Base-by-base conservation (phyloP, 176 grass and related monocot species). In the Otatea glauca region DNA sequence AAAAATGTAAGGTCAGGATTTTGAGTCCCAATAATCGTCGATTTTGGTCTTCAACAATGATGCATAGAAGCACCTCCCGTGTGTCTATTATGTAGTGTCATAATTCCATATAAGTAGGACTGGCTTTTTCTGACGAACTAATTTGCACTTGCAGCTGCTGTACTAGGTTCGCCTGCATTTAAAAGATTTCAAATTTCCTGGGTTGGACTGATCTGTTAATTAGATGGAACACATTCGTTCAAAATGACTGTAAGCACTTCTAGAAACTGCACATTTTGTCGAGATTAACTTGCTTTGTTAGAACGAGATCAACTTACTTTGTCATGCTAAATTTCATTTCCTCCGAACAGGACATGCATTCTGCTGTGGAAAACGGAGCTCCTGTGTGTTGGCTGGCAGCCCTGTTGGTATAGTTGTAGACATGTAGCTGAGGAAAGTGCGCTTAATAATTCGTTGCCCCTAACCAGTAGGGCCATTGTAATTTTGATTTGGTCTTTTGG, bases 1-100 rank as follows among this genome's bases (percentile, higher is more conserved):
- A 94, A 60, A 77, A 67, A 44, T 83, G 55, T 87, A 85, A 89
- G 85, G 91, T 93, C 27, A 84, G 83, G 25, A 44, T 58, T 88
- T 58, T 5, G 23, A 65, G 37, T 53, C 15, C 45, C 9, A 49
- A 2, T 39, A 63, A 50, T 64, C 29, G 16, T 84, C 27, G 13
- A 23, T 42, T 15, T 24, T 4, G 43, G 6, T 69, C 27, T 6
- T 65, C 17, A 21, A 12, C 4, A 50, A 2, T 68, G 1, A 29
- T 37, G 35, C 35, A 37, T 37, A 37, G 2, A 37, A 37, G 35
- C 35, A 37, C 35, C 35, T 37, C 2, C 35, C 0, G 9, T 76
- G n/a, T 59, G 59, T 21, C 15, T 85, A 42, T 76, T 21, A 9
- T 44, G 16, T 48, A 53, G 21, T 39, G 45, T 10, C n/a, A 68